Evolutionary conservation across 2,329 filamentous ascomycete species (phyloP).

Genomic region (Ophiocordyceps robertsii): DNA sequence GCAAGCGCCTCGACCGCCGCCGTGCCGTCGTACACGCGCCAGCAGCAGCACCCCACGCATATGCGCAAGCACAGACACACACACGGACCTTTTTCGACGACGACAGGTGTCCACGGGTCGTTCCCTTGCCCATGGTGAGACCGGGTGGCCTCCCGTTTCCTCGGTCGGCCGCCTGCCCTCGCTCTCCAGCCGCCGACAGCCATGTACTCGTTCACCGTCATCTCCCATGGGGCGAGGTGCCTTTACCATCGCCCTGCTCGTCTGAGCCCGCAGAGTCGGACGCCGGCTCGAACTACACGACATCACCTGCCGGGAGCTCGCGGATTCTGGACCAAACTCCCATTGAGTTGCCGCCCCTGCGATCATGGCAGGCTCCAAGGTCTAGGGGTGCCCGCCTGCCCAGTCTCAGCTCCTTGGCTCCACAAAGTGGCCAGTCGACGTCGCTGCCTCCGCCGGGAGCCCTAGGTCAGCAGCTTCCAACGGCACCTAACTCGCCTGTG

Average conservation of each 20-base stretch:
- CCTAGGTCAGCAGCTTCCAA: not conserved
- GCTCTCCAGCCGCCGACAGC: slow-evolving; percentile 6
- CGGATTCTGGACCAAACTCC: not conserved
- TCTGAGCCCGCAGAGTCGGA: slow-evolving; percentile 13
- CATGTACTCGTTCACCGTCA: slow-evolving; percentile 8
- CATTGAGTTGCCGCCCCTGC: slow-evolving; percentile 1
- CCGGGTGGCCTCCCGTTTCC: not conserved
- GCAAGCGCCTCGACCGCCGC: slow-evolving; percentile 31
- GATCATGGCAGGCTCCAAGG: not conserved
- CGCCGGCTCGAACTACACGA: slow-evolving; percentile 1
- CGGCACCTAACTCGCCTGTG: slow-evolving; percentile 1
- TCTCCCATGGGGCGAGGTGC: slow-evolving; percentile 14
- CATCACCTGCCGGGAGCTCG: not conserved
- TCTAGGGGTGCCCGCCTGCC: not conserved
- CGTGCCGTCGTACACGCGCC: not conserved
- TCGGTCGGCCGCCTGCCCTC: slow-evolving; percentile 6
- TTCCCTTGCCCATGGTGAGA: slow-evolving; percentile 4
- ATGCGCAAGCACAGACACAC: not conserved
- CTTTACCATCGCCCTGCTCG: slow-evolving; percentile 22
- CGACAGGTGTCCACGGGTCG: not conserved
- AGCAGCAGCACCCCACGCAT: not conserved
- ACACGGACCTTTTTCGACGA: not conserved
- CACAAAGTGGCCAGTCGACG: not conserved
- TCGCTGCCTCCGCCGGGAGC: not conserved
- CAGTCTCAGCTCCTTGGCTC: not conserved